phyloP scores from a whole-genome alignment of 352 stramenopile species.

The Globisporangium parvum region DNA sequence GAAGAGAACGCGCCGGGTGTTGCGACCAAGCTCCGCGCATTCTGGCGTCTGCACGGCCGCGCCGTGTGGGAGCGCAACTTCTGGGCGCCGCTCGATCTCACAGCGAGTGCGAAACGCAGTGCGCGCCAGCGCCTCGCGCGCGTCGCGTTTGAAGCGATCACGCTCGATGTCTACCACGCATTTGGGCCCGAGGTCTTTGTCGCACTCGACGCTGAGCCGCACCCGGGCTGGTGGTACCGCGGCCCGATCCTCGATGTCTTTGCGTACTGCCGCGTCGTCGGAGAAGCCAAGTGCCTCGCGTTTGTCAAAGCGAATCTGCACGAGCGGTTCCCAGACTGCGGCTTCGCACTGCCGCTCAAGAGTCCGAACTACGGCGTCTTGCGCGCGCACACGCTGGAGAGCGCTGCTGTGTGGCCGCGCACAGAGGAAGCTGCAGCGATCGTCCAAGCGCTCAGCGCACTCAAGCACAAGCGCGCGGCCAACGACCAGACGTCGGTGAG shows the following conservation, averaged over 20 bases:
- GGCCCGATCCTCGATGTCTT: conserved; percentile 27
- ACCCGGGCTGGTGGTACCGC: conserved; percentile 57
- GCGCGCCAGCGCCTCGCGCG: conserved; percentile 29
- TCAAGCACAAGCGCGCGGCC: background rate
- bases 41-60: conserved; percentile 30
- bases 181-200: conserved; percentile 41
- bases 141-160: conserved; percentile 29
- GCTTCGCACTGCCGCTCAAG: conserved; percentile 10
- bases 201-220: conserved; percentile 27
- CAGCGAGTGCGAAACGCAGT: conserved; percentile 19
- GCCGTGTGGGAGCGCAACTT: conserved; percentile 56
- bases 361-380: background rate
- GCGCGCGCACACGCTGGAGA: background rate
- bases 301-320: conserved; percentile 30
- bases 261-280: conserved; percentile 19
- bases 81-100: conserved; percentile 26
- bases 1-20: conserved; percentile 15
- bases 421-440: background rate
- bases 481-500: background rate
- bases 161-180: conserved; percentile 17
- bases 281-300: conserved; percentile 20
- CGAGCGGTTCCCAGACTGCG: conserved; percentile 40
- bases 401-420: background rate
- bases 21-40: conserved; percentile 19
- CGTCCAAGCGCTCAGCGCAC: background rate